Base-by-base conservation (phyloP, 345 rosid genomes). In the Camelina hispida region DNA sequence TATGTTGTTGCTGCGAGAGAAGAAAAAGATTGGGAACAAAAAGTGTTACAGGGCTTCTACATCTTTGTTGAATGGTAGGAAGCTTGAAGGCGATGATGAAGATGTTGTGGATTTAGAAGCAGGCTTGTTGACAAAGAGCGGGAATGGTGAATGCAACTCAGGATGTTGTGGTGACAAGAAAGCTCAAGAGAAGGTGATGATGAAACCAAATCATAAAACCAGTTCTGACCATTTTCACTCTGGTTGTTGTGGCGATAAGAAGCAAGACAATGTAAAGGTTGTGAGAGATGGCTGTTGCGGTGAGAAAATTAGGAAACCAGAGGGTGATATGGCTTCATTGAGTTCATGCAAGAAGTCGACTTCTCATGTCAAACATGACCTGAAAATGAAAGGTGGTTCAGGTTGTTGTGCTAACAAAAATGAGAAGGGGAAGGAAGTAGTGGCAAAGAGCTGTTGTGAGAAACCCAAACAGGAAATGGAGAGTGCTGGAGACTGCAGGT, bases 1-100 rank as follows among this genome's bases (percentile, higher is more conserved):
- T 74, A 92, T 89, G 99, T 78, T 84, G 14, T 81, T 92, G 47
- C 48, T 95, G 66, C 78, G 76, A 57, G 87, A 67, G 71, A 73
- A 66, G 37, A 44, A 69, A 30, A 62, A 20, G 18, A 18, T 37
- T 14, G 46, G 51, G 55, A 62, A 59, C 58, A 77, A 72, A 37
- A 74, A 72, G 65, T 76, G 73, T 69, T 61, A 69, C 63, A 72
- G 80, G 51, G 37, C 66, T 61, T 72, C 71, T 35, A 59, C 69
- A 7, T 37, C 78, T 40, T 3, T 13, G 25, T 71, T 72, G 51
- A 66, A 40, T 34, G 68, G 64, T 44, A 52, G 42, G 70, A 73
- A 67, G 47, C 53, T 67, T 28, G 78, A 73, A 68, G 78, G 74
- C 8, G 65, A 1, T 38, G 71, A 25, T 38, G 71, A 63, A 0